Evolutionary conservation across 768 basidiomycete species (phyloP).

Genomic region (Pleurotus djamor): DNA sequence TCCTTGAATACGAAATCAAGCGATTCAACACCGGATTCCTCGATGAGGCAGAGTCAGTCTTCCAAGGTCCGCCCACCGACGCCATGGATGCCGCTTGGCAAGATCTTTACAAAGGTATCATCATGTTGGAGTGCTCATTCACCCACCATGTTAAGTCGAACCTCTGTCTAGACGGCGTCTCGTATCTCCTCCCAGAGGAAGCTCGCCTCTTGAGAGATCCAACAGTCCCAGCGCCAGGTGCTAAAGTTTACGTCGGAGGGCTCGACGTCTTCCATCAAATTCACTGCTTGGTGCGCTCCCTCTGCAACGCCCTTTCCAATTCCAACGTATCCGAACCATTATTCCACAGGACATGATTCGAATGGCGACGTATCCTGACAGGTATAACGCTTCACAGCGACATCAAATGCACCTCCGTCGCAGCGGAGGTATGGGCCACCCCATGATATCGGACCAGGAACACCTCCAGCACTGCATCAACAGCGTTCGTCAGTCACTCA

Average conservation of each 20-base stretch:
- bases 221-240: not conserved
- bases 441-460: slow-evolving; percentile 8
- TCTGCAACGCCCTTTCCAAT: too few species aligned
- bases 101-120: not conserved
- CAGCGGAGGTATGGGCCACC: not conserved
- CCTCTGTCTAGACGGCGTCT: slow-evolving; percentile 2
- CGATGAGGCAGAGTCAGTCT: not conserved
- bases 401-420: not conserved
- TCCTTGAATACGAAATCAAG: slow-evolving; percentile 12
- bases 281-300: slow-evolving; percentile 23
- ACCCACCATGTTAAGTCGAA: too few species aligned
- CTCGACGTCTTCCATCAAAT: slow-evolving; percentile 24
- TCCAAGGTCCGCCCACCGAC: not conserved
- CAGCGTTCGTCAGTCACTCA: slow-evolving; percentile 16
- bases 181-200: not conserved
- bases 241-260: slow-evolving; percentile 14
- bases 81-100: slow-evolving; percentile 1
- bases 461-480: slow-evolving; percentile 19
- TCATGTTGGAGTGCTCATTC: too few species aligned
- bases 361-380: slow-evolving; percentile 9
- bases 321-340: too few species aligned
- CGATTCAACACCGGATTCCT: slow-evolving; percentile 11
- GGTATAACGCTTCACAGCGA: slow-evolving; percentile 5
- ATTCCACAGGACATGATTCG: slow-evolving; percentile 16
- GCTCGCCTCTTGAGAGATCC: not conserved